Evolutionary conservation across 768 basidiomycete genomes (phyloP), one percentile per base, ranked within the genome.

Genomic region (Leccinellum rugosiceps): DNA sequence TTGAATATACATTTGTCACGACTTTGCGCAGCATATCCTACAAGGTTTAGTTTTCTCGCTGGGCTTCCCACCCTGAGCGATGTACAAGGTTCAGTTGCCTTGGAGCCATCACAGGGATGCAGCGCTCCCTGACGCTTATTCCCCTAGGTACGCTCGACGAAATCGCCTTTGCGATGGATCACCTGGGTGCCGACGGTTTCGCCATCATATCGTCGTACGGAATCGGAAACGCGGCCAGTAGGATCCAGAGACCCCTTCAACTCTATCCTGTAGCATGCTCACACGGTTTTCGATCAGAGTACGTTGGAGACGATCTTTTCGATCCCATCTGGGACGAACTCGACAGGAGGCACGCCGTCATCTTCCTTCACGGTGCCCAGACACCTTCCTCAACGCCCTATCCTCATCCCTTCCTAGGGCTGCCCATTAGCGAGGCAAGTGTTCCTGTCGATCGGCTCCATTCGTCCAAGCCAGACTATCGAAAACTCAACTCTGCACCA

Each of bases 291-390:
- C 21, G 38, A 55, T 43, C 58, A 90, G 88, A 70, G 55, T 90
- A 89, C 68, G 67, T 90, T 32, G 89, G 85, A 10, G 79, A 90
- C 64, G 81, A 85, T 58, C 60, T 63, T 10, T 91, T 83, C 59
- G 83, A 86, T 52, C 76, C 80, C 15, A 76, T 92, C 57, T 91
- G 88, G 88, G 76, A 77, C n/a, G 87, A 86, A 63, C 77, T 92
- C 28, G 60, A 90, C 66, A 74, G 70, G 54, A 79, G 88, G 34
- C 65, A 72, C 8, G 80, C 84, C 2, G 79, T 85, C 28, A 85
- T 90, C 19, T 88, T 90, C 66, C 74, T 92, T 21, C 89, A 92
- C 68, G 88, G 89, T 31, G 78, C 83, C 30, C 86, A 88, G 66
- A 79, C 79, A 5, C 80, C 84, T 6, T 83, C 86, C 10, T 82